These are phyloP conservation scores for Amanita inopinata DNA, from an alignment of 768 basidiomycete genomes.

Conservation along the genomic window DNA sequence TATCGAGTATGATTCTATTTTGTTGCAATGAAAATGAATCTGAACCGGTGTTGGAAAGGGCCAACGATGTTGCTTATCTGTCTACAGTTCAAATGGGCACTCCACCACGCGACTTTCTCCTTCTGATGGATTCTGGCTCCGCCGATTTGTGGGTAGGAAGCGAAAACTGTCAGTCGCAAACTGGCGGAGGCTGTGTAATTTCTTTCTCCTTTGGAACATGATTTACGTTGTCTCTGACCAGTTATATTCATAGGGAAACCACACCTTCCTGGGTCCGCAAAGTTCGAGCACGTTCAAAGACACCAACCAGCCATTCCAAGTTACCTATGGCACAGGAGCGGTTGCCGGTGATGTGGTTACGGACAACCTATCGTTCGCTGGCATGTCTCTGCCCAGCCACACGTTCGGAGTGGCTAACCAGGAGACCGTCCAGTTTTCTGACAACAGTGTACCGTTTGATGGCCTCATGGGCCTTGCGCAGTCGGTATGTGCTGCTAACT, in stretches of 20 bases:
- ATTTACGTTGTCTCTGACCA: not conserved
- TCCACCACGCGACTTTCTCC: constrained; percentile 41
- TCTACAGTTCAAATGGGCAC: constrained; percentile 59
- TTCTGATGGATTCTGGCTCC: constrained; percentile 65
- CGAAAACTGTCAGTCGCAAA: constrained; percentile 38
- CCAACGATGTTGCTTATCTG: constrained; percentile 41
- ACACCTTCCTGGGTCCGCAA: constrained; percentile 53
- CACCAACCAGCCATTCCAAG: constrained; percentile 38
- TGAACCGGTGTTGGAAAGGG: constrained; percentile 17
- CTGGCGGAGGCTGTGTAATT: constrained; percentile 33
- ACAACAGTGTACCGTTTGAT: constrained; percentile 42
- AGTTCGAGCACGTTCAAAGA: constrained; percentile 56
- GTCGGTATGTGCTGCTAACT: constrained; percentile 35
- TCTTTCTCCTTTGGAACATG: constrained; percentile 8
- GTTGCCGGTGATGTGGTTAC: constrained; percentile 56
- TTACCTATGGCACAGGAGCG: constrained; percentile 61
- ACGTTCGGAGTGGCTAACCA: constrained; percentile 55
- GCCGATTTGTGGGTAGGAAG: constrained; percentile 60
- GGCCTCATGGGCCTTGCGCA: constrained; percentile 73
- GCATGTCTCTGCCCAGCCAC: constrained; percentile 45
- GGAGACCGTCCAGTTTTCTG: constrained; percentile 57
- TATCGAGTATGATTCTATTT: constrained; percentile 44
- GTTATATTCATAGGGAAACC: constrained; percentile 33
- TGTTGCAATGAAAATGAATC: not conserved
- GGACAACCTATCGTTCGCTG: constrained; percentile 58